Evolutionary conservation across 2,329 filamentous ascomycete genomes (phyloP).

Genomic region (Aureobasidium leucospermi): DNA sequence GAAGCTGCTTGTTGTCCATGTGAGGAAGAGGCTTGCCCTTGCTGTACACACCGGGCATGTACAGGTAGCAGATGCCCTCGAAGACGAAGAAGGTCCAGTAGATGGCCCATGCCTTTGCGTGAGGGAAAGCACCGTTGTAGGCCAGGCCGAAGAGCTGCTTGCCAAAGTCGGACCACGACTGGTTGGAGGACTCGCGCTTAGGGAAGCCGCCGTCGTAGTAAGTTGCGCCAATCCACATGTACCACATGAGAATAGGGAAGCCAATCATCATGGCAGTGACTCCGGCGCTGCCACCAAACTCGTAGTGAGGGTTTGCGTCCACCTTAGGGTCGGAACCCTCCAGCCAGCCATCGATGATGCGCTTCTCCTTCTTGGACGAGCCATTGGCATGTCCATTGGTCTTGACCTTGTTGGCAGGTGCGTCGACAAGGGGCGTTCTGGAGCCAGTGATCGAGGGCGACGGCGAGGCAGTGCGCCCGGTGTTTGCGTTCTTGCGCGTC

Average conservation of each 20-base stretch:
- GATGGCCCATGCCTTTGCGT: constrained; percentile 74
- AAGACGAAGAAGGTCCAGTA: constrained; percentile 93
- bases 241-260: constrained; percentile 95
- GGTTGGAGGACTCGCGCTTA: constrained; percentile 44
- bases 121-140: constrained; percentile 79
- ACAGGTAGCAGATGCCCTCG: constrained; percentile 74
- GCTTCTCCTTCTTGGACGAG: constrained; percentile 24
- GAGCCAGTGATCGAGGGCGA: constrained; percentile 19
- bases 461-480: constrained; percentile 27
- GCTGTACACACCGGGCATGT: constrained; percentile 78
- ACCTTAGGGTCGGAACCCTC: constrained; percentile 33
- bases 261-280: constrained; percentile 79
- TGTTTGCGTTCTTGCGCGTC: constrained; percentile 35
- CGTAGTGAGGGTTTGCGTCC: constrained; percentile 49
- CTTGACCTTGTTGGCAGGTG: constrained; percentile 16
- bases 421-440: constrained; percentile 17
- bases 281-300: constrained; percentile 85
- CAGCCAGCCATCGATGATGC: constrained; percentile 32
- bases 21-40: constrained; percentile 84
- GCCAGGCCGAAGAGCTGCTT: constrained; percentile 63
- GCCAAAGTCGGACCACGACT: constrained; percentile 61
- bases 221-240: constrained; percentile 95
- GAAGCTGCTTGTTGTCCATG: constrained; percentile 73
- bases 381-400: constrained; percentile 26
- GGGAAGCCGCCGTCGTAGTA: constrained; percentile 87